Conservation (phyloP, 345 rosid species). For the Lumnitzera racemosa region DNA sequence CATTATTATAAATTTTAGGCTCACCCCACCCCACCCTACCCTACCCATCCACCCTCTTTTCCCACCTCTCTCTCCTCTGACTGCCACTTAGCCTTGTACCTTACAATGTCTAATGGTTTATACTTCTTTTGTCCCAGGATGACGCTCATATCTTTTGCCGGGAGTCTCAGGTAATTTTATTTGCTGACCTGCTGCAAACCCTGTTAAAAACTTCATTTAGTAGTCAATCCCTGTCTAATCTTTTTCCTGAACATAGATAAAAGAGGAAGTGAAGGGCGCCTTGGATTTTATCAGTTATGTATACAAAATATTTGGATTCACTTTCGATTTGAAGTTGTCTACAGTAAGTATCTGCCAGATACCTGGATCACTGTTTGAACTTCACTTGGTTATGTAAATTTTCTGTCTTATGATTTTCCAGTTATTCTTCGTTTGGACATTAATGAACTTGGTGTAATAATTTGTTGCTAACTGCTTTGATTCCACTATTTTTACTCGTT, state of each 20-base stretch:
- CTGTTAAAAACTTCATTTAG: conserved; percentile 1
- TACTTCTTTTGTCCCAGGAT: conserved; percentile 50
- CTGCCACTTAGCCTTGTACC: neutral
- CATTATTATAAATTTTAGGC: no score
- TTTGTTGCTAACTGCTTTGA: no score
- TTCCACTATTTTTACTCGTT: no score
- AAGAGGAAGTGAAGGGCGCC: conserved; percentile 70
- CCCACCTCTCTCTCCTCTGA: neutral
- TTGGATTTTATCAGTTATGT: conserved; percentile 73
- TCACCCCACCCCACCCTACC: no score
- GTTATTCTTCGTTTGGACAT: no score
- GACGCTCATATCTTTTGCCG: conserved; percentile 95
- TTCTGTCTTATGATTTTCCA: no score
- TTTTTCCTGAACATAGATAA: conserved; percentile 47
- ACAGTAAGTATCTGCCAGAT: conserved; percentile 44
- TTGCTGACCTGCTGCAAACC: neutral
- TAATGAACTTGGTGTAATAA: no score
- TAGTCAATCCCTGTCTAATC: conserved; percentile 4
- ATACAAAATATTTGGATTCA: conserved; percentile 71
- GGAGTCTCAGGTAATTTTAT: conserved; percentile 59
- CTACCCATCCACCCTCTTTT: no score
- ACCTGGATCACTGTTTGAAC: conserved; percentile 5
- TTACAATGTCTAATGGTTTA: neutral
- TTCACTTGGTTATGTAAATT: neutral
- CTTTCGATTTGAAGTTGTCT: conserved; percentile 86